Conservation (phyloP, 2,329 filamentous ascomycete species). For the Sarocladium strictum region DNA sequence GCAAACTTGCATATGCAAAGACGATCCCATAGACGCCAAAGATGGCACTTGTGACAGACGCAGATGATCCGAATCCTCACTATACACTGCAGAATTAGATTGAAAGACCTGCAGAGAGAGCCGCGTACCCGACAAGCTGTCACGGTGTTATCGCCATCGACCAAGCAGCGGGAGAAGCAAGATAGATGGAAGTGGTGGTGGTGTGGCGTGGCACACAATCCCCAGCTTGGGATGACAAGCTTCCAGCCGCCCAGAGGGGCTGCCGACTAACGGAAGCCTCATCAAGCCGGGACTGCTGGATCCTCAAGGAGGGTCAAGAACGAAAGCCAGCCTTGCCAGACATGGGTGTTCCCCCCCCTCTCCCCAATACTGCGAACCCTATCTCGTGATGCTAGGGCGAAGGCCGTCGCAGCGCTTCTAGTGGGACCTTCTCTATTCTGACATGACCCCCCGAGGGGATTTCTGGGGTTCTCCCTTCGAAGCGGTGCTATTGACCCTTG, state of each 20-base stretch:
- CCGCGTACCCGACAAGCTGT: background rate
- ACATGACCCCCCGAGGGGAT: constrained; percentile 1
- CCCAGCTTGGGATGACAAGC: background rate
- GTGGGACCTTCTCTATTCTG: constrained; percentile 6
- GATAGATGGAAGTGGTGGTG: background rate
- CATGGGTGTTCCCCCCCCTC: background rate
- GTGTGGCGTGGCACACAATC: background rate
- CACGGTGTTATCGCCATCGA: background rate
- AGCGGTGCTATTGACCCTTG: too few relatives aligned
- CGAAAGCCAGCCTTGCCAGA: background rate
- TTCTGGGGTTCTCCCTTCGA: too few relatives aligned
- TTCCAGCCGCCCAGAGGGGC: too few relatives aligned
- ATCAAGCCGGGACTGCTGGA: too few relatives aligned
- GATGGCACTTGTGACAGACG: too few relatives aligned
- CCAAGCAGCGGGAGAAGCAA: background rate
- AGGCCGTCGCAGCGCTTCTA: background rate
- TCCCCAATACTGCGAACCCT: background rate
- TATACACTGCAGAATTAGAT: background rate
- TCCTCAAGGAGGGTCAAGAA: background rate
- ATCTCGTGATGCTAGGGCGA: too few relatives aligned
- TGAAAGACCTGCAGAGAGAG: too few relatives aligned
- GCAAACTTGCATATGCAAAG: background rate
- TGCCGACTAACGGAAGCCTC: too few relatives aligned
- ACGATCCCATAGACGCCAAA: background rate
- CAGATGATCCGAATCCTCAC: background rate